Conservation (phyloP, 2,329 filamentous ascomycete genomes). For the Zarea fungicola region DNA sequence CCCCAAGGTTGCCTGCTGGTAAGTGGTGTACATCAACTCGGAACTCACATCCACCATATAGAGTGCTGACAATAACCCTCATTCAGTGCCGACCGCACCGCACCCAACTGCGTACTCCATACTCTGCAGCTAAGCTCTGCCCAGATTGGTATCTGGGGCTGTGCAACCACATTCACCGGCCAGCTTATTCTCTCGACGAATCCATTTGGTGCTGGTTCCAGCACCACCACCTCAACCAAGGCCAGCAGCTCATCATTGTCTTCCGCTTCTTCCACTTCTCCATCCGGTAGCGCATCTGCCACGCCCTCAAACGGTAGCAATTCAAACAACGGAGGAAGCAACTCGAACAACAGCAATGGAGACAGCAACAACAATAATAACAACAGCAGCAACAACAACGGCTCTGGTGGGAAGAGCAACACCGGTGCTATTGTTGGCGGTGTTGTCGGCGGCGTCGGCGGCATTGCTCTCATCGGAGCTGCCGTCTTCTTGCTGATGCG, state of each 20-base stretch:
- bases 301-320: not conserved
- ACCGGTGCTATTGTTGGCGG: slow-evolving; percentile 8
- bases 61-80: not conserved
- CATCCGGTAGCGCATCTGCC: not conserved
- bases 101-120: slow-evolving; percentile 7
- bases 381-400: not conserved
- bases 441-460: slow-evolving; percentile 5
- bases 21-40: not conserved
- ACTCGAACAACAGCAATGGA: not conserved
- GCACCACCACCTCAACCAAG: not conserved
- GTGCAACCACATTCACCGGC: not conserved
- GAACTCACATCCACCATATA: too few species aligned
- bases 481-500: slow-evolving; percentile 9
- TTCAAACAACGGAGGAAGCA: not conserved
- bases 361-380: not conserved
- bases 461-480: not conserved
- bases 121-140: not conserved
- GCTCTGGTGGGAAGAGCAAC: slow-evolving; percentile 3
- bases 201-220: too few species aligned
- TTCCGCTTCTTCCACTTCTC: not conserved
- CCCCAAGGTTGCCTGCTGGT: slow-evolving; percentile 7
- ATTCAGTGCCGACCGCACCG: not conserved
- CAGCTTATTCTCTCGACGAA: not conserved
- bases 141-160: not conserved
- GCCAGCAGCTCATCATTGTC: not conserved